Evolutionary conservation across 2,329 filamentous ascomycete genomes (phyloP).

Genomic region (Fusarium buxicola): DNA sequence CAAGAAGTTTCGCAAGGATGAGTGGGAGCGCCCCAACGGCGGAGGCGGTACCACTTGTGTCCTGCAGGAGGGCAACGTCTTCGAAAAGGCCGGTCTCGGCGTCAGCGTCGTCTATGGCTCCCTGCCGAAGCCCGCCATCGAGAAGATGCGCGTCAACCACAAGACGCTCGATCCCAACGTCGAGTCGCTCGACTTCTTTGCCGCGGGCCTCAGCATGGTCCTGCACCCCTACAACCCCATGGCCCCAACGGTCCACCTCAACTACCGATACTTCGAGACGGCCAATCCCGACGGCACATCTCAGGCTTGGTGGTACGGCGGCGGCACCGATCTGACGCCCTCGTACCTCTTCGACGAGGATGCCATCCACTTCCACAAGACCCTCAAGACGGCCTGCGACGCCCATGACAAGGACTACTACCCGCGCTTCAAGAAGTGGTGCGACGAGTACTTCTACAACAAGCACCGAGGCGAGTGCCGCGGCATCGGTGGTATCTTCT

Average conservation of each 20-base stretch:
- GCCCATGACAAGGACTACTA: slow-evolving; percentile 94
- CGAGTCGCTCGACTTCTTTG: slow-evolving; percentile 93
- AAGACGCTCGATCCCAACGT: slow-evolving; percentile 85
- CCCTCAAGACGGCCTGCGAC: slow-evolving; percentile 93
- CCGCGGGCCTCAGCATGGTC: slow-evolving; percentile 91
- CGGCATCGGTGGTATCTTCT: slow-evolving; percentile 96
- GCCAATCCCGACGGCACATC: slow-evolving; percentile 82
- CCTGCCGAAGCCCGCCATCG: slow-evolving; percentile 86
- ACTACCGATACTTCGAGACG: slow-evolving; percentile 99
- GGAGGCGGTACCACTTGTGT: slow-evolving; percentile 96
- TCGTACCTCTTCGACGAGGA: slow-evolving; percentile 97
- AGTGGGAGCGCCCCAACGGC: slow-evolving; percentile 88
- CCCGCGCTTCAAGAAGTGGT: slow-evolving; percentile 96
- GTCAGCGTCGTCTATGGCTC: slow-evolving; percentile 95
- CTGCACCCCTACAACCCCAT: slow-evolving; percentile 95
- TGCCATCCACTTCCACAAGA: slow-evolving; percentile 94
- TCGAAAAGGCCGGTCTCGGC: slow-evolving; percentile 97
- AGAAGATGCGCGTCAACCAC: slow-evolving; percentile 94
- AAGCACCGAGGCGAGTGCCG: slow-evolving; percentile 89
- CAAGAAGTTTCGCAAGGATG: slow-evolving; percentile 82
- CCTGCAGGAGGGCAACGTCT: slow-evolving; percentile 94
- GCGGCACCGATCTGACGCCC: slow-evolving; percentile 93
- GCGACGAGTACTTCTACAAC: slow-evolving; percentile 96
- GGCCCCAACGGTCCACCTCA: slow-evolving; percentile 96
- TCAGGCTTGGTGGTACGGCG: slow-evolving; percentile 98